A percentile compares a stretch with the other conserved stretches of the same genome.
Evolutionary conservation across 1,284 basidiomycete genomes (phyloP).

Genomic region (Sparassis latifolia): DNA sequence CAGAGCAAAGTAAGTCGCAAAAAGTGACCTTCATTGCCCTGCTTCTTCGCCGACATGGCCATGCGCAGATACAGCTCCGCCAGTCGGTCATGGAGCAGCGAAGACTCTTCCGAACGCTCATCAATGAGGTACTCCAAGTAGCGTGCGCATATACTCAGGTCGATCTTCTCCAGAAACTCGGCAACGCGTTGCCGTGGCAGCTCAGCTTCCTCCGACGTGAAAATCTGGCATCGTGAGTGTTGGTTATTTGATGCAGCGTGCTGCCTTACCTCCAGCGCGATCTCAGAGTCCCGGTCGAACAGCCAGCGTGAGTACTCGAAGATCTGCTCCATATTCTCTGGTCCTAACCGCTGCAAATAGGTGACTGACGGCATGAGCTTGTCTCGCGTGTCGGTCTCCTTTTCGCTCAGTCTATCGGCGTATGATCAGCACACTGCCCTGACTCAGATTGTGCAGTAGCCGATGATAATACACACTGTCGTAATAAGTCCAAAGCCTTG

Average conservation of each 20-base stretch:
- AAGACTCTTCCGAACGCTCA: constrained; percentile 62
- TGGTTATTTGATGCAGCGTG: not conserved
- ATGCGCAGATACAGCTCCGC: constrained; percentile 79
- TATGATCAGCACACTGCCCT: too few relatives aligned
- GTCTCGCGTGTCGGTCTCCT: constrained; percentile 74
- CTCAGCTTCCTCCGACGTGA: constrained; percentile 90
- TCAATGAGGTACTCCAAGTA: constrained; percentile 88
- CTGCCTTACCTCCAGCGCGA: constrained; percentile 64
- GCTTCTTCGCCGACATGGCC: constrained; percentile 48
- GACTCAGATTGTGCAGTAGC: too few relatives aligned
- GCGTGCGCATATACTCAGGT: constrained; percentile 59
- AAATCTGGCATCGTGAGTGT: constrained; percentile 60
- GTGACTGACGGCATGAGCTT: constrained; percentile 80
- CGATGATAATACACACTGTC: constrained; percentile 48
- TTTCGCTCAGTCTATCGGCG: constrained; percentile 61
- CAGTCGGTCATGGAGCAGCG: constrained; percentile 81
- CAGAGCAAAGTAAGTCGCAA: not conserved
- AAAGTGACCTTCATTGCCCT: constrained; percentile 46
- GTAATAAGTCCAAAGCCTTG: constrained; percentile 79
- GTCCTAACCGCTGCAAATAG: constrained; percentile 89
- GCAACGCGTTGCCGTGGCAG: constrained; percentile 75
- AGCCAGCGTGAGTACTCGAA: constrained; percentile 83
- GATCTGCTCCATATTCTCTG: constrained; percentile 73
- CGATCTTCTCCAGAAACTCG: constrained; percentile 70
- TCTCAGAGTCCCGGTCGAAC: constrained; percentile 64